phyloP scores from a whole-genome alignment of 768 basidiomycete species.

The Favolaschia claudopus region DNA sequence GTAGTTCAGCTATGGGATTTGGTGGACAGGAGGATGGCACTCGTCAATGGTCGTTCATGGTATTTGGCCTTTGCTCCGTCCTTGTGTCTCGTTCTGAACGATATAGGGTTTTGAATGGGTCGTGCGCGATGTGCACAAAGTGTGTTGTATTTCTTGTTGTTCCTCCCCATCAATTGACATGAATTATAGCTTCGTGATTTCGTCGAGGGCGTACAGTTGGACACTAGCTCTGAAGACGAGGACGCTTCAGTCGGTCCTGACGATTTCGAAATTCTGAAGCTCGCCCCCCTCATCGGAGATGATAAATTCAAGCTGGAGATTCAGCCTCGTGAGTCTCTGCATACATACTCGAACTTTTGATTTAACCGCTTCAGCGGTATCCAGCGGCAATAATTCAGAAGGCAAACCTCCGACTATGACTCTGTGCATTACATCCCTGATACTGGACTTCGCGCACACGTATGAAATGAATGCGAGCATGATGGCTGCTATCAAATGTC shows the following conservation, averaged over 20 bases:
- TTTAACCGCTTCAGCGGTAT: background rate
- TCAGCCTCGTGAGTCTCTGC: slow-evolving; percentile 43
- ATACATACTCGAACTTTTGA: background rate
- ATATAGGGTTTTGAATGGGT: slow-evolving; percentile 77
- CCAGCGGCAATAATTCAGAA: slow-evolving; percentile 19
- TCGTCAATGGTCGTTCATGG: slow-evolving; percentile 72
- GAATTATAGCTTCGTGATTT: slow-evolving; percentile 57
- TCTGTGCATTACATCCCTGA: slow-evolving; percentile 71
- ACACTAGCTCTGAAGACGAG: slow-evolving; percentile 32
- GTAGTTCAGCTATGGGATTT: slow-evolving; percentile 36
- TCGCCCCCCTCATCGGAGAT: slow-evolving; percentile 73
- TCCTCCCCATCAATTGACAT: background rate
- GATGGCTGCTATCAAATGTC: slow-evolving; percentile 76
- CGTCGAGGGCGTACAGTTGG: slow-evolving; percentile 53
- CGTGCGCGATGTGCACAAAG: slow-evolving; percentile 57
- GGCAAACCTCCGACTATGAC: slow-evolving; percentile 54
- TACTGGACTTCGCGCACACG: slow-evolving; percentile 67
- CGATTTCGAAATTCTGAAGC: slow-evolving; percentile 68
- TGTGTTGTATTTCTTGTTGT: background rate
- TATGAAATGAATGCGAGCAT: slow-evolving; percentile 71
- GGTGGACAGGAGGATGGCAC: slow-evolving; percentile 49
- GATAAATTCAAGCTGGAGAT: slow-evolving; percentile 79
- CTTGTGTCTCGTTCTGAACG: background rate
- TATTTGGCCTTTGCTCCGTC: slow-evolving; percentile 35
- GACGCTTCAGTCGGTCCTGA: slow-evolving; percentile 39